phyloP scores from a whole-genome alignment of 768 basidiomycete genomes.

The Polyporus arcularius region DNA sequence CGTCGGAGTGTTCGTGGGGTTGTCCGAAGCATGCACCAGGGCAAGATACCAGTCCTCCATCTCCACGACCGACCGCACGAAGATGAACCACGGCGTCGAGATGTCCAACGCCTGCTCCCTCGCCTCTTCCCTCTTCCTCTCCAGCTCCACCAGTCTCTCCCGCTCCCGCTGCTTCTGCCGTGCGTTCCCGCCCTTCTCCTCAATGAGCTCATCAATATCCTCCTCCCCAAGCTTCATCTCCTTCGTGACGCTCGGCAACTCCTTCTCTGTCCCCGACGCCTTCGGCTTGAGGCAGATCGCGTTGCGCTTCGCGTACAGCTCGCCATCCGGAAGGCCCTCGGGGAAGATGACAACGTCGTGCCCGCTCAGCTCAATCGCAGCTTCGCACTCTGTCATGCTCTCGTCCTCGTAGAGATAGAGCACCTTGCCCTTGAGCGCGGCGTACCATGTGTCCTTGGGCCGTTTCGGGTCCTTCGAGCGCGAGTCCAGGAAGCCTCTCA shows the following conservation, averaged over 20 bases:
- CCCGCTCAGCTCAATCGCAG: conserved; percentile 81
- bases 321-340: conserved; percentile 77
- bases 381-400: conserved; percentile 85
- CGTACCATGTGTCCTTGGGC: conserved; percentile 93
- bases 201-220: conserved; percentile 34
- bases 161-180: conserved; percentile 45
- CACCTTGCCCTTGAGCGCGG: conserved; percentile 87
- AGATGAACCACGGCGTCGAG: conserved; percentile 88
- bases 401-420: conserved; percentile 95
- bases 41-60: conserved; percentile 98
- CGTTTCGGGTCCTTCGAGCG: conserved; percentile 84
- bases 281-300: conserved; percentile 78
- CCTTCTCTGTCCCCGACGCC: conserved; percentile 32
- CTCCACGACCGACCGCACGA: conserved; percentile 81
- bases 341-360: conserved; percentile 79
- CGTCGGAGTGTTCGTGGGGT: conserved; percentile 62
- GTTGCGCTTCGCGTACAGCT: conserved; percentile 89
- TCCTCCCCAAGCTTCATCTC: conserved; percentile 46
- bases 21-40: conserved; percentile 70
- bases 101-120: conserved; percentile 52
- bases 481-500: conserved; percentile 78
- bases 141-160: conserved; percentile 35
- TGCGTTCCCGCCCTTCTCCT: conserved; percentile 43
- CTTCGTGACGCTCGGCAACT: conserved; percentile 51
- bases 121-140: conserved; percentile 36